Evolutionary conservation across 306 rosid genomes (phyloP).

Genomic region (Sechiopsis laciniata): DNA sequence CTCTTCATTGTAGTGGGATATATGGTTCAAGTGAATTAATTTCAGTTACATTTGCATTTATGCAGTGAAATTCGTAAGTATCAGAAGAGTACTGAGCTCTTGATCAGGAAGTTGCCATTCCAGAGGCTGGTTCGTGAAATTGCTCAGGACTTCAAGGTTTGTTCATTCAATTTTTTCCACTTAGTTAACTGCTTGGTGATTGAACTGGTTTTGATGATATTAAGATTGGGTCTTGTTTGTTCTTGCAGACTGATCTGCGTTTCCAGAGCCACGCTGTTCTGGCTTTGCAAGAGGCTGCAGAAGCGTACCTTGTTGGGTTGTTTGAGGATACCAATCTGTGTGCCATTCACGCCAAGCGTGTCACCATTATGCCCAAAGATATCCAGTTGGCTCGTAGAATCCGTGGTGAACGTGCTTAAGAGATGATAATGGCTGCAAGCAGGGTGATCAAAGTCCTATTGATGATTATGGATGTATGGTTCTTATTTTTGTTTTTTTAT

Average conservation of each 20-base stretch:
- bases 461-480: not conserved
- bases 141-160: conserved; percentile 89
- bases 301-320: conserved; percentile 81
- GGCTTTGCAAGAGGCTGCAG: conserved; percentile 91
- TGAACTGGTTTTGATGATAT: not conserved
- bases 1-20: accelerated
- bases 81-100: conserved; percentile 86
- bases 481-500: not conserved
- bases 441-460: conserved; percentile 20
- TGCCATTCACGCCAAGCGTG: conserved; percentile 92
- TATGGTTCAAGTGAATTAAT: too few relatives aligned
- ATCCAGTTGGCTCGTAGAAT: conserved; percentile 87
- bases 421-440: conserved; percentile 40
- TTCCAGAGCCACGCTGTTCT: conserved; percentile 95
- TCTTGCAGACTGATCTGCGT: conserved; percentile 75
- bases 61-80: conserved; percentile 86
- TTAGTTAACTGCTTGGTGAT: not conserved
- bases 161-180: not conserved
- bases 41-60: not conserved
- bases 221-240: not conserved
- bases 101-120: conserved; percentile 87
- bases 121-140: conserved; percentile 94
- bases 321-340: conserved; percentile 90
- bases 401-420: conserved; percentile 85
- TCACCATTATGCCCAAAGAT: conserved; percentile 90